These are phyloP conservation scores for Gentiana straminea DNA, from an alignment of 257 asterid species.

Conservation along the genomic window DNA sequence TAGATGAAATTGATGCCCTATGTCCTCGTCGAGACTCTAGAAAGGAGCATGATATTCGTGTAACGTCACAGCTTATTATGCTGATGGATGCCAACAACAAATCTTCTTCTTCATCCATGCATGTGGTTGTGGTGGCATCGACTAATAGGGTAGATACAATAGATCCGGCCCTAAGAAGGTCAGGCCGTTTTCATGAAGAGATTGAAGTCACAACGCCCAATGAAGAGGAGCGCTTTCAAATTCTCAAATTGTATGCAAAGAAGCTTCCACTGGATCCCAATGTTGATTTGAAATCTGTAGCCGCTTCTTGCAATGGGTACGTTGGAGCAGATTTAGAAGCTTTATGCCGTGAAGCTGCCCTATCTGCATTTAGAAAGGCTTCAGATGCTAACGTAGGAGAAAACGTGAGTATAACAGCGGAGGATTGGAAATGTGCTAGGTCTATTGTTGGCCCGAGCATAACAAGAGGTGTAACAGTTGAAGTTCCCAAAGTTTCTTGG, in stretches of 20 bases:
- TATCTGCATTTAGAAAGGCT: conserved; percentile 44
- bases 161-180: conserved; percentile 91
- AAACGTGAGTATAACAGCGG: conserved; percentile 25
- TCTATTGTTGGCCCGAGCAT: conserved; percentile 89
- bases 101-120: conserved; percentile 34
- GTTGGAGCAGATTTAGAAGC: conserved; percentile 99
- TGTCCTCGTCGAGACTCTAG: conserved; percentile 91
- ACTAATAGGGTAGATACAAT: conserved; percentile 91
- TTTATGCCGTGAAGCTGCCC: conserved; percentile 79
- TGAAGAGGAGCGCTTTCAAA: conserved; percentile 70
- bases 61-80: conserved; percentile 76
- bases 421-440: conserved; percentile 76
- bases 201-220: conserved; percentile 87
- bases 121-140: conserved; percentile 86
- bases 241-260: conserved; percentile 76
- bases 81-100: conserved; percentile 72
- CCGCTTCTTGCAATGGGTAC: conserved; percentile 88
- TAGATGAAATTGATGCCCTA: conserved; percentile 92
- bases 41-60: conserved; percentile 76
- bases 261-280: conserved; percentile 55
- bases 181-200: conserved; percentile 95
- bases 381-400: conserved; percentile 21
- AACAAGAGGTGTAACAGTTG: conserved; percentile 81
- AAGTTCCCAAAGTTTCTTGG: conserved; percentile 89
- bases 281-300: conserved; percentile 53